Evolutionary conservation across 768 basidiomycete species (phyloP), one percentile per base, ranked within the genome.

Genomic region (Mycena olivaceomarginata): DNA sequence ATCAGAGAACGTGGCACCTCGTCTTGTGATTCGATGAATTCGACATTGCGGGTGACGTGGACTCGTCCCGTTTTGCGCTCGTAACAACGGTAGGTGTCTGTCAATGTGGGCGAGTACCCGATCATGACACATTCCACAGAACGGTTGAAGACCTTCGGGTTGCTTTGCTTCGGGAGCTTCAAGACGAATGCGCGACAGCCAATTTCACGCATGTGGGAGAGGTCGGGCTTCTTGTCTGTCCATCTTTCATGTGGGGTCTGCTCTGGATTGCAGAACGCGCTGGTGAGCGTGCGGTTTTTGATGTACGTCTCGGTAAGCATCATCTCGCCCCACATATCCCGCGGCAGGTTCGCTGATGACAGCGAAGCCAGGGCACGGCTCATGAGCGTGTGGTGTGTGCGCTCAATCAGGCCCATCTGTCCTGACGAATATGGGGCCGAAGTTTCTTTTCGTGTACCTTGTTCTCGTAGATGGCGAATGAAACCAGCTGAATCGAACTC

Each of bases 101-200:
- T 66, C 43, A 46, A n/a, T 22, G 64, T 12, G 25, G 64, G 64
- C n/a, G 43, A 66, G 64, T 66, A 66, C 13, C 64, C 64, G 20
- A 66, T 37, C 43, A 66, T 66, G 64, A 66, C 43, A 66, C 43
- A 66, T 18, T 66, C 64, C 43, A 66, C 64, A 66, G 43, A 66
- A 20, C 64, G 64, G 46, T 66, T 66, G 64, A 66, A 66, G 43
- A 66, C 46, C 16, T 66, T 66, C 6, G 43, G 64, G 43, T 66
- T 66, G 43, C 46, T 66, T 22, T 40, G 15, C 64, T 66, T 66
- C 13, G 64, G 64, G 43, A 66, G 64, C 22, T 45, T 66, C 64
- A 66, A 48, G 20, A 66, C 64, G 16, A 66, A 66, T 20, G 64
- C 64, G n/a, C 64, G 64, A 40, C 64, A 66, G 64, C 64, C 64